Conservation (phyloP, 768 basidiomycete species). For the Mycena belliarum region DNA sequence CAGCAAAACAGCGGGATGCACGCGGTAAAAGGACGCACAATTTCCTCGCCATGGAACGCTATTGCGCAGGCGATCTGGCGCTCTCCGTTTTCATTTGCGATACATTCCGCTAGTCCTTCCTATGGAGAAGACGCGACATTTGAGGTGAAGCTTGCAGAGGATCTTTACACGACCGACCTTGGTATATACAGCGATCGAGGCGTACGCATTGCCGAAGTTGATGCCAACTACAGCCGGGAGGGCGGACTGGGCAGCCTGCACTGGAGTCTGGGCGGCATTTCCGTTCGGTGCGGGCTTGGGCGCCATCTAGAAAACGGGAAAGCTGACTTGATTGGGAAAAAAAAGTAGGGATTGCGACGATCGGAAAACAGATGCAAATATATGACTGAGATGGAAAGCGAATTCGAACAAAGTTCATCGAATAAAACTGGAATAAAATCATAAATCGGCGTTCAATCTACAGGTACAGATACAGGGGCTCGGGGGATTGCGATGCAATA, state of each 20-base stretch:
- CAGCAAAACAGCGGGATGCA: neutral
- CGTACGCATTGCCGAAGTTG: conserved; percentile 94
- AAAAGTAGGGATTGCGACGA: no score
- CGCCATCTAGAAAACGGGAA: conserved; percentile 36
- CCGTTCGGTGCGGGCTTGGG: conserved; percentile 52
- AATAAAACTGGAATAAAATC: no score
- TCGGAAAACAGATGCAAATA: conserved; percentile 15
- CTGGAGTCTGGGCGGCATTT: conserved; percentile 39
- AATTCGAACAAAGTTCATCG: no score
- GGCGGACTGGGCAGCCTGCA: conserved; percentile 27
- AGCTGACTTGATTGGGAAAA: no score
- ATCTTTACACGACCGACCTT: conserved; percentile 56
- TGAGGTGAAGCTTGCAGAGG: neutral
- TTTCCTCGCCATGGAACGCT: conserved; percentile 88
- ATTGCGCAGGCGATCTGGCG: conserved; percentile 96
- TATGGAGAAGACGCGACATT: conserved; percentile 30
- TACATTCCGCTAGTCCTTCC: conserved; percentile 92
- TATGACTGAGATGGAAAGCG: no score
- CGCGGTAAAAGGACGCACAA: conserved; percentile 50
- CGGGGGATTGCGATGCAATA: no score
- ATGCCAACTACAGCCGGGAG: conserved; percentile 82
- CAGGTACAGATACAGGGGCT: no score
- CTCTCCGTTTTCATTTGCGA: conserved; percentile 98
- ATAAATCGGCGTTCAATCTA: no score
- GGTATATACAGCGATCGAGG: conserved; percentile 92